Evolutionary conservation across 1,284 basidiomycete species (phyloP), one percentile per base, ranked within the genome.

Genomic region (Xerocomus nothofagi): DNA sequence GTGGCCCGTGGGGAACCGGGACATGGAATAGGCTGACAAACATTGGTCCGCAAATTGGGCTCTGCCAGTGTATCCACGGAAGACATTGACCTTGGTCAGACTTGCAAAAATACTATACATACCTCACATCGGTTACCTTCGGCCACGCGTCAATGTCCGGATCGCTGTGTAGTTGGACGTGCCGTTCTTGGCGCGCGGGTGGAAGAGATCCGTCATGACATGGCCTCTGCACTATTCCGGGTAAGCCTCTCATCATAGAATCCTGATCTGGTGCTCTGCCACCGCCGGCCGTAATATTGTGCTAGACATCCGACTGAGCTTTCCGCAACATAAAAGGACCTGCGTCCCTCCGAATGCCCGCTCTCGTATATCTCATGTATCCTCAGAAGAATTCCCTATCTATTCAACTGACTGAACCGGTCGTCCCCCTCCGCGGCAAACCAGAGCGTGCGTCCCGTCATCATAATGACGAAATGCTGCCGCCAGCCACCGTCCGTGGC

Each of bases 401-500:
- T 43, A 87, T 95, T 54, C 79, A 82, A 24, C 79, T 95, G 55
- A 86, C 88, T 0, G 92, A 94, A 68, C 84, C 88, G 7, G 87
- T 90, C 53, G 83, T 93, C 57, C 90, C 91, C 65, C 79, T 95
- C 29, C 80, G 84, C 47, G 46, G 5, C 23, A 30, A 39, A 17
- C 30, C 38, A 21, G 74, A 73, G 77, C 15, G 74, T 75, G 51
- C 75, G 75, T 72, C 47, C 9, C 47, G 74, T 20, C 77, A 78
- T 33, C 64, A 68, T 14, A 65, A 71, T 9, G 66, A 65, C n/a
- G 65, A 74, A 18, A 77, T 78, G 57, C 73, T 77, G 1, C 79
- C 82, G 6, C 86, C 91, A 2, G 86, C 93, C 7, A 78, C 95
- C 68, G 76, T 99, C 27, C 80, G 96, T 33, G 96, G 94, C n/a